Base-by-base conservation (phyloP, 2,329 filamentous ascomycete genomes). In the Penicillium sclerotigenum region DNA sequence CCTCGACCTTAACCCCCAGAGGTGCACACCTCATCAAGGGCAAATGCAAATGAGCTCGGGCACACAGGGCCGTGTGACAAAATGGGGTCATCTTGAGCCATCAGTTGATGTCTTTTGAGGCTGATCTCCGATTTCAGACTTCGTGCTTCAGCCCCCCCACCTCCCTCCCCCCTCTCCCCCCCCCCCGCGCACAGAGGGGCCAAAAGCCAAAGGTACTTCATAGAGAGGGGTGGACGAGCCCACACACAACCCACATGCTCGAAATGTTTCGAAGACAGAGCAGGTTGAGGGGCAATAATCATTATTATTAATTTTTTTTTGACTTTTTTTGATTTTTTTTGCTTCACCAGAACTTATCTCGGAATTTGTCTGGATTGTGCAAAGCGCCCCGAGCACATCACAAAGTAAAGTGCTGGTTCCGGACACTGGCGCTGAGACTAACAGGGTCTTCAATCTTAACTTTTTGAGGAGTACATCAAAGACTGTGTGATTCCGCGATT, bases 21-120 rank as follows among this genome's bases (percentile, higher is more conserved):
- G 33, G 20, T 42, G 22, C 38, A 33, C 29, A 40, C 29, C 34
- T 29, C 36, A 18, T n/a, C 49, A 46, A 41, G 20, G 24, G 24
- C 18, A 48, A 41, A 54, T 54, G 29, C 31, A 52, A 38, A 34
- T 26, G 43, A 18, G 36, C 51, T 42, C 43, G 26, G 22, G 43
- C 43, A 34, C 38, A 24, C 14, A 22, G 52, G 31, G 24, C 46
- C 52, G 46, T 50, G 52, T 51, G 52, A 51, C 52, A 38, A 26
- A 43, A 54, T 20, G 28, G 20, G 13, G 46, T 55, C 38, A 51
- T 55, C 40, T 43, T 9, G 26, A 51, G 18, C 52, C 24, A 51
- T 55, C 52, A 52, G 53, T 55, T 55, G 53, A 51, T 45, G 47
- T 38, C 8, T 31, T 51, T 40, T 45, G 47, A 51, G 52, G 53